A percentile compares a stretch with the other conserved stretches of the same genome.
Conservation (phyloP, 768 basidiomycete genomes). For the Austroboletus eburneus region DNA sequence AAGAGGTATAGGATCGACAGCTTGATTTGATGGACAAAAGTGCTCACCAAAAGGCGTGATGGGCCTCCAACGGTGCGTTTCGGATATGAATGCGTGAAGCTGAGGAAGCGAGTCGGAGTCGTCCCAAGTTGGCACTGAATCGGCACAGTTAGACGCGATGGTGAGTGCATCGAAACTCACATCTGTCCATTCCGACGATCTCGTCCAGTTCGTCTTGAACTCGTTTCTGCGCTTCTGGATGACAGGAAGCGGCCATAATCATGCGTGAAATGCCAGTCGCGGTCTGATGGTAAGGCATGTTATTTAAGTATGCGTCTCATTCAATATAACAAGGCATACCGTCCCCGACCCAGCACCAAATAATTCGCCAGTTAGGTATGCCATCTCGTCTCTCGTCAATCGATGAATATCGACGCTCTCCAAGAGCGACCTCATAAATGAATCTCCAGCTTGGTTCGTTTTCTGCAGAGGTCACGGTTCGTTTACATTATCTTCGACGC, state of each 20-base stretch:
- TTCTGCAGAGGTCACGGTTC: slow-evolving; percentile 9
- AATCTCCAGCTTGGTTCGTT: slow-evolving; percentile 4
- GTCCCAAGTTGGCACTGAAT: slow-evolving; percentile 33
- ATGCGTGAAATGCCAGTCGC: slow-evolving; percentile 47
- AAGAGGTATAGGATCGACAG: too few species aligned
- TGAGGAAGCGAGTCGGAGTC: slow-evolving; percentile 33
- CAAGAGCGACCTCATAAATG: slow-evolving; percentile 51
- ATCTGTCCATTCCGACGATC: slow-evolving; percentile 40
- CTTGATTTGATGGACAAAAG: too few species aligned
- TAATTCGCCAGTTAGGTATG: slow-evolving; percentile 55
- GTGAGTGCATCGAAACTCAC: slow-evolving; percentile 2
- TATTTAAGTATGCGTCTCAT: neutral
- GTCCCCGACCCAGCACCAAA: slow-evolving; percentile 61
- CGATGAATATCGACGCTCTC: slow-evolving; percentile 44
- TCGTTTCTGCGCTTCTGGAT: slow-evolving; percentile 45
- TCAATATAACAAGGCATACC: slow-evolving; percentile 9
- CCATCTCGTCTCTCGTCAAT: slow-evolving; percentile 48
- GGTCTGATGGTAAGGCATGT: slow-evolving; percentile 25
- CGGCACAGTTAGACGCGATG: neutral
- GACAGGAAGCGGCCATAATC: slow-evolving; percentile 50
- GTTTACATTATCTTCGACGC: too few species aligned
- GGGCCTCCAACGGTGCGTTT: slow-evolving; percentile 33
- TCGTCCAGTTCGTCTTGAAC: slow-evolving; percentile 53
- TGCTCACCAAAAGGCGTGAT: too few species aligned
- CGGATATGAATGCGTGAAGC: slow-evolving; percentile 34